phyloP scores from a whole-genome alignment of 352 stramenopile species.

The Phytophthora aleatoria region DNA sequence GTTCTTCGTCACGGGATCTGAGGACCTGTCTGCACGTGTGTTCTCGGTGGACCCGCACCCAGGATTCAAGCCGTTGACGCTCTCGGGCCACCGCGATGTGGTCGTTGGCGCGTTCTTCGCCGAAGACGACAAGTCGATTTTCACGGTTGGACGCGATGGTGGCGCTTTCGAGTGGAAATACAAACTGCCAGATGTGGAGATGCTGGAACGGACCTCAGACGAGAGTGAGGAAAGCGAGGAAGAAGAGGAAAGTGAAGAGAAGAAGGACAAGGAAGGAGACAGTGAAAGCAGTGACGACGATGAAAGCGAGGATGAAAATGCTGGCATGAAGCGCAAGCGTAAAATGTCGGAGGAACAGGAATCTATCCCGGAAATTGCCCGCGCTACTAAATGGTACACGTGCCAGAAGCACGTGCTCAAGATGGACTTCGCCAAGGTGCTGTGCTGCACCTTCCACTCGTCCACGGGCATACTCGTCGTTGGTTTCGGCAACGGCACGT shows the following conservation, averaged over 20 bases:
- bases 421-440: conserved; percentile 90
- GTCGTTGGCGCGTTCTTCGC: conserved; percentile 90
- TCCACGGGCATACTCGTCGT: conserved; percentile 91
- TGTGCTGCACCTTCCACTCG: conserved; percentile 91
- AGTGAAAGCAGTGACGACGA: conserved; percentile 13
- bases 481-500: conserved; percentile 97
- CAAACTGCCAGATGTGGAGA: conserved; percentile 51
- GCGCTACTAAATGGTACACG: conserved; percentile 84
- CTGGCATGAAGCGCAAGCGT: conserved; percentile 30
- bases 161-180: conserved; percentile 90
- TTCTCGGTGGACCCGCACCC: conserved; percentile 79
- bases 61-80: conserved; percentile 84
- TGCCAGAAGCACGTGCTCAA: conserved; percentile 90
- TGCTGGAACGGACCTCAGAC: conserved; percentile 27
- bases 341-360: conserved; percentile 29
- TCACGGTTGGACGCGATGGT: conserved; percentile 88
- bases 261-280: conserved; percentile 26
- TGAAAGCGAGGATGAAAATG: conserved; percentile 37
- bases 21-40: conserved; percentile 89
- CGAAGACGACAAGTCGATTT: conserved; percentile 76
- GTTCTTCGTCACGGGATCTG: conserved; percentile 89
- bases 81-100: conserved; percentile 89
- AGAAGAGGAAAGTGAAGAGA: conserved; percentile 32
- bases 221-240: conserved; percentile 36
- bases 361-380: conserved; percentile 65